A percentile compares a stretch with the other conserved stretches of the same genome.
phyloP scores from a whole-genome alignment of 169 alveolate genomes.

The Eimeria praecox region DNA sequence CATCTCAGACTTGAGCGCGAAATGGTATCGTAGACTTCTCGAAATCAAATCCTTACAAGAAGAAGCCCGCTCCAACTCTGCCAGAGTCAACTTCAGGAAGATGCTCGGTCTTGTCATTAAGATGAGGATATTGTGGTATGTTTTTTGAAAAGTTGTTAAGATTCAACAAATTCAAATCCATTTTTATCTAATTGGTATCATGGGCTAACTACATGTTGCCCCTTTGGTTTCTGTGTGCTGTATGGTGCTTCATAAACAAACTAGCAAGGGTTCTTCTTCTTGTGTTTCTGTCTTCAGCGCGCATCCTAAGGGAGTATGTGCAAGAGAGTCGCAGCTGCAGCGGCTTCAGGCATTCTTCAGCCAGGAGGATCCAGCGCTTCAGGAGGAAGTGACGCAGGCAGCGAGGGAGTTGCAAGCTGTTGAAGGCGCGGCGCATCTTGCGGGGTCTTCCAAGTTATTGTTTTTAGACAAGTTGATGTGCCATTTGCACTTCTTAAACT shows the following conservation, averaged over 20 bases:
- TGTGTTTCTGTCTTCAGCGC: conserved; percentile 57
- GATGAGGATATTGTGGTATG: conserved; percentile 94
- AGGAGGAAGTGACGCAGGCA: conserved; percentile 83
- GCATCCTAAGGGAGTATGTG: conserved; percentile 80
- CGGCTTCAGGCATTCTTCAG: conserved; percentile 78
- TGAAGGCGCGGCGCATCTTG: conserved; percentile 91
- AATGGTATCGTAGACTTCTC: conserved; percentile 67
- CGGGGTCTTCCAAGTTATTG: conserved; percentile 91
- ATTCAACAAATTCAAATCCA: not conserved
- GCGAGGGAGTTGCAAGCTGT: conserved; percentile 82
- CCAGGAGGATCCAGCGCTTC: conserved; percentile 70
- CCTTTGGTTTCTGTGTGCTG: too few relatives aligned
- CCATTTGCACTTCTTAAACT: conserved; percentile 88
- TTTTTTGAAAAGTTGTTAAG: not conserved
- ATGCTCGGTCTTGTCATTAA: conserved; percentile 93
- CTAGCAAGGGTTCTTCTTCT: not conserved
- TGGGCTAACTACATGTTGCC: too few relatives aligned
- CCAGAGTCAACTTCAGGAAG: conserved; percentile 84
- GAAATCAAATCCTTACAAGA: conserved; percentile 67
- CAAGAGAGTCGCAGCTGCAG: conserved; percentile 78
- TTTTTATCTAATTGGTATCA: too few relatives aligned
- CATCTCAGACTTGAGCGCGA: conserved; percentile 80
- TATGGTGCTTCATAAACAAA: not conserved
- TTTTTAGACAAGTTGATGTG: conserved; percentile 93
- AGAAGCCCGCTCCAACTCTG: conserved; percentile 85